phyloP scores from a whole-genome alignment of 2,329 filamentous ascomycete species.

The Pseudophaeomoniella oleicola region DNA sequence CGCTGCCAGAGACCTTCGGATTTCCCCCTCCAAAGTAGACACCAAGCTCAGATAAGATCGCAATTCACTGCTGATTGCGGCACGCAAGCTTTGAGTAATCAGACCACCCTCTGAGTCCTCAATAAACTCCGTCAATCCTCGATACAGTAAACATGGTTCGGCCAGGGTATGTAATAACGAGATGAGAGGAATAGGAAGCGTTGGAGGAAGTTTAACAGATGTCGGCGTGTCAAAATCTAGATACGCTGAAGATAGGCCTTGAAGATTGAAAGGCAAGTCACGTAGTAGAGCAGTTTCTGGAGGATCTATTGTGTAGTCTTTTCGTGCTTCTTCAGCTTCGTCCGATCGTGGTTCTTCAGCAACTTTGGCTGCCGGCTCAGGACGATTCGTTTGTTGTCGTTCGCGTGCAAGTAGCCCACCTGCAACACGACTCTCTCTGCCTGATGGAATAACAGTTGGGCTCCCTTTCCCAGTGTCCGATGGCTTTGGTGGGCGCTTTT shows the following conservation, averaged over 20 bases:
- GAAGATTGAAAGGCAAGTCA: slow-evolving; percentile 82
- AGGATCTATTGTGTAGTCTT: slow-evolving; percentile 40
- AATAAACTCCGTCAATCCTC: slow-evolving; percentile 64
- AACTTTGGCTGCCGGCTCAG: slow-evolving; percentile 3
- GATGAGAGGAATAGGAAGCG: slow-evolving; percentile 68
- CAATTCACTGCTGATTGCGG: slow-evolving; percentile 71
- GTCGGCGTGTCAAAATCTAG: slow-evolving; percentile 58
- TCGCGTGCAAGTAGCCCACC: too few relatives aligned
- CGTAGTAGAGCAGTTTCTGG: slow-evolving; percentile 53
- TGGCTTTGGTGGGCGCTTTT: slow-evolving; percentile 1
- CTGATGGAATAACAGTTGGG: not conserved
- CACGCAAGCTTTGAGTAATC: slow-evolving; percentile 81
- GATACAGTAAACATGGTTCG: slow-evolving; percentile 86
- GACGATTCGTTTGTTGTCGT: not conserved
- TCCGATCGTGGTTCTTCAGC: slow-evolving; percentile 5
- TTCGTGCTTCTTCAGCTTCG: slow-evolving; percentile 3
- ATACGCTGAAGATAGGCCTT: slow-evolving; percentile 79
- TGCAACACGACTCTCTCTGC: not conserved
- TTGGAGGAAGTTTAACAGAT: slow-evolving; percentile 60
- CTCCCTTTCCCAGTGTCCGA: slow-evolving; percentile 2
- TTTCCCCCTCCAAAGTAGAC: slow-evolving; percentile 83
- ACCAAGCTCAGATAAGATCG: slow-evolving; percentile 82
- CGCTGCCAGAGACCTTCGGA: slow-evolving; percentile 62
- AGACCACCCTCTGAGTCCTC: slow-evolving; percentile 68
- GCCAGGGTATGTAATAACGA: slow-evolving; percentile 79